Conservation (phyloP, 306 rosid genomes). For the Ceratonia siliqua region DNA sequence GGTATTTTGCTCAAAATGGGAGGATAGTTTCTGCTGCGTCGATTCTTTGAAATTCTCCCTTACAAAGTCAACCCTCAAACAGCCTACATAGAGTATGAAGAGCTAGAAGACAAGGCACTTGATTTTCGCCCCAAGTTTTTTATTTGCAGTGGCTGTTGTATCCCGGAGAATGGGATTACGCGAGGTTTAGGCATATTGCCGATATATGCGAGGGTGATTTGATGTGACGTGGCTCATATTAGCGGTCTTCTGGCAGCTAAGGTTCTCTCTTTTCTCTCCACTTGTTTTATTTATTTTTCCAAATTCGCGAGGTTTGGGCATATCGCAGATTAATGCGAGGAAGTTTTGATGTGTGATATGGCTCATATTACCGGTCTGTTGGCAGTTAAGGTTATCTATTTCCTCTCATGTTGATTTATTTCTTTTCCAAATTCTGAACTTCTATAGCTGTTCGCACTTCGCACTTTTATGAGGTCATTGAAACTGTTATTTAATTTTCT, state of each 20-base stretch:
- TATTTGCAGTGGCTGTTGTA: conserved; percentile 88
- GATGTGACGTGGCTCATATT: conserved; percentile 93
- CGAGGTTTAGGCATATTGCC: conserved; percentile 66
- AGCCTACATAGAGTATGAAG: conserved; percentile 73
- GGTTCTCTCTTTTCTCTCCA: conserved; percentile 39
- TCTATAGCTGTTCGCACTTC: neutral
- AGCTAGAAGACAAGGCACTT: conserved; percentile 79
- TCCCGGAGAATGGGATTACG: conserved; percentile 86
- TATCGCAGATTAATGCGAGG: conserved; percentile 85
- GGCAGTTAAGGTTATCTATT: conserved; percentile 66
- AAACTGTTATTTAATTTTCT: neutral
- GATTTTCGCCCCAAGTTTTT: conserved; percentile 85
- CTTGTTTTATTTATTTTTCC: neutral
- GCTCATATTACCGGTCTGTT: conserved; percentile 91
- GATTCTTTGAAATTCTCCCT: conserved; percentile 70
- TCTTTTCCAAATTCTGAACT: neutral
- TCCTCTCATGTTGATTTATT: conserved; percentile 1
- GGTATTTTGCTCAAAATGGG: conserved; percentile 70
- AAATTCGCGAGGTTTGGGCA: conserved; percentile 50
- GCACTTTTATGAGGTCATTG: neutral
- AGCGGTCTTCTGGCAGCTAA: conserved; percentile 88
- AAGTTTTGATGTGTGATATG: conserved; percentile 86
- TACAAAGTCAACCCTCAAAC: conserved; percentile 77
- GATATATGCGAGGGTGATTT: conserved; percentile 79
- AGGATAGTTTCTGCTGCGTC: conserved; percentile 77